phyloP scores from a whole-genome alignment of 2,329 filamentous ascomycete species.

The Neofusicoccum sp. region DNA sequence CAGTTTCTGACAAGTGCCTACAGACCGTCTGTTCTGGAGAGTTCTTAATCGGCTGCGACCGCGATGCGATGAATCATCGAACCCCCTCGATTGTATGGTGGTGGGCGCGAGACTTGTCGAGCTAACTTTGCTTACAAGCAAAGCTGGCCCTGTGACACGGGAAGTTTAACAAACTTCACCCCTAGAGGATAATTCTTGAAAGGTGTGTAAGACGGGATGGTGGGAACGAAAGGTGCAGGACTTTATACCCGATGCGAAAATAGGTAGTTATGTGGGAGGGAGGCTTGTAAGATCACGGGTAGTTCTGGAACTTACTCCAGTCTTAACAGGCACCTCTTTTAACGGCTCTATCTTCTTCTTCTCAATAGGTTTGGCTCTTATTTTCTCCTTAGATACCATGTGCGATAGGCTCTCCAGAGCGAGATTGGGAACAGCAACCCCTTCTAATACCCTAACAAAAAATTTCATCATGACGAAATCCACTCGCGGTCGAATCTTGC shows the following conservation, averaged over 20 bases:
- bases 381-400: too few species aligned
- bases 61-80: neutral
- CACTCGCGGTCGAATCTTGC: too few species aligned
- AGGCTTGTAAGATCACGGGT: neutral
- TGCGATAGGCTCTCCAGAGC: too few species aligned
- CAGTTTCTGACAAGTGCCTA: neutral
- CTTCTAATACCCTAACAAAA: too few species aligned
- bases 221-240: too few species aligned
- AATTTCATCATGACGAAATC: too few species aligned
- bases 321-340: neutral
- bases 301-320: neutral
- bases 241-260: neutral
- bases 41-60: neutral
- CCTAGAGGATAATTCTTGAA: neutral
- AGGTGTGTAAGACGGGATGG: neutral
- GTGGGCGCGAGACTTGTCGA: too few species aligned
- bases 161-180: neutral
- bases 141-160: neutral
- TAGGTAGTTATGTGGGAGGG: neutral
- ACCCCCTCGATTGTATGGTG: neutral
- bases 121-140: neutral
- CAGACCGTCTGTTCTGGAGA: conserved; percentile 14
- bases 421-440: too few species aligned
- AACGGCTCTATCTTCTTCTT: neutral
- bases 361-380: too few species aligned